Base-by-base conservation (phyloP, 768 basidiomycete genomes). In the Lyophyllum decastes region DNA sequence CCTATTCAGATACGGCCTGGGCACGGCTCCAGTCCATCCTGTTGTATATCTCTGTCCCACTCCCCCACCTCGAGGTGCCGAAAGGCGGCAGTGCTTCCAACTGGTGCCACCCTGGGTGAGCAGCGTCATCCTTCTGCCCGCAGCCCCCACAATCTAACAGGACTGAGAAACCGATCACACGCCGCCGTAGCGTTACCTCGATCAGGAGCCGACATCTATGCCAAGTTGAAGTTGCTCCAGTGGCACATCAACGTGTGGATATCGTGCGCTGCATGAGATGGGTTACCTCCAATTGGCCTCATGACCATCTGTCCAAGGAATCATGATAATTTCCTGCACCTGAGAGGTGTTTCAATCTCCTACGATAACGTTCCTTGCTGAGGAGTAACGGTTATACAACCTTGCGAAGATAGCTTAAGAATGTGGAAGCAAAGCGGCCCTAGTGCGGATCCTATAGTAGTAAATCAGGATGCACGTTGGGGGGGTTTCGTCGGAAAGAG, bases 101-200 rank as follows among this genome's bases (percentile, higher is more conserved):
- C 33, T 30, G 47, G 19, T 55, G 58, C 17, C 35, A 40, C 25
- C 44, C 35, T 58, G 51, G 30, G 47, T 34, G 43, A 16, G 17
- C 22, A 46, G 24, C 34, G 47, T 41, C 54, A 55, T 35, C 17
- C 34, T 40, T 49, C 46, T 27, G 10, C 34, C 43, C 8, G 12
- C 34, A 11, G 21, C 22, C 9, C 34, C 44, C 22, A 25, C 19
- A 38, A 50, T 8, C 26, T 6, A 48, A n/a, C 21, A 25, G 52
- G 17, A 47, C 50, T 52, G 51, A 24, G 40, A 43, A 45, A 19
- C 33, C 34, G 33, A 47, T 61, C 59, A 49, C 48, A 57, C 52
- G 52, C 59, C 35, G 38, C 43, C 21, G 46, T 40, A 57, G 52
- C 38, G 35, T 40, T 54, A 27, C 47, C 7, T 30, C 57, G 59